Conservation (phyloP, 2,329 filamentous ascomycete species). For the Sporothrix curviconia region DNA sequence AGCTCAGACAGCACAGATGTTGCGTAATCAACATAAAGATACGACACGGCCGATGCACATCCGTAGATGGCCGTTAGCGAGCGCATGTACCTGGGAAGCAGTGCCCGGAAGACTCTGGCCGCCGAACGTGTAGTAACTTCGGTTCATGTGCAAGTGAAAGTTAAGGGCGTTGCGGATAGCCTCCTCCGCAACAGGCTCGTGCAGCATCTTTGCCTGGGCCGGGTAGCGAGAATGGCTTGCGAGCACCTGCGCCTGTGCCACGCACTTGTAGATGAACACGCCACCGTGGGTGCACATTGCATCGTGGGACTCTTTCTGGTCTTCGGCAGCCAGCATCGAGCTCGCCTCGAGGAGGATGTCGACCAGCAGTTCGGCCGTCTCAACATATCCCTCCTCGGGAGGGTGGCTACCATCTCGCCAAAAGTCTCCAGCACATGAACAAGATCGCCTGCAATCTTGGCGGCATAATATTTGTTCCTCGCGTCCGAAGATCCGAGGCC, state of each 20-base stretch:
- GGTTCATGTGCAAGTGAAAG: not conserved
- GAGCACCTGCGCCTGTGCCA: not conserved
- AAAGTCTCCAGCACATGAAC: not conserved
- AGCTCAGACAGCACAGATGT: not conserved
- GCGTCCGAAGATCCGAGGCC: not conserved
- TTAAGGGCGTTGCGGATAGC: not conserved
- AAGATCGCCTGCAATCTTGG: not conserved
- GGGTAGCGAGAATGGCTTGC: not conserved
- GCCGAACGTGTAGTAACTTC: not conserved
- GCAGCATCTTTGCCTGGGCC: not conserved
- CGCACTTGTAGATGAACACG: not conserved
- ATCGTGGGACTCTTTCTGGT: not conserved
- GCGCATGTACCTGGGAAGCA: slow-evolving; percentile 5
- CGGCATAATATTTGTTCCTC: not conserved
- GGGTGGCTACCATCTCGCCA: not conserved
- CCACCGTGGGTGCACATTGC: not conserved
- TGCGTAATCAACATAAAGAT: not conserved
- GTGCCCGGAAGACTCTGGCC: not conserved
- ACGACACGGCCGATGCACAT: not conserved
- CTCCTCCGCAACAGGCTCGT: not conserved
- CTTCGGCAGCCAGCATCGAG: not conserved
- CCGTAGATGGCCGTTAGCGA: slow-evolving; percentile 7
- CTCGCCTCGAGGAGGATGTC: not conserved
- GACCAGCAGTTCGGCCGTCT: slow-evolving; percentile 6
- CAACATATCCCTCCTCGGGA: not conserved